phyloP scores from a whole-genome alignment of 306 rosid genomes.

The Erythrophleum fordii region DNA sequence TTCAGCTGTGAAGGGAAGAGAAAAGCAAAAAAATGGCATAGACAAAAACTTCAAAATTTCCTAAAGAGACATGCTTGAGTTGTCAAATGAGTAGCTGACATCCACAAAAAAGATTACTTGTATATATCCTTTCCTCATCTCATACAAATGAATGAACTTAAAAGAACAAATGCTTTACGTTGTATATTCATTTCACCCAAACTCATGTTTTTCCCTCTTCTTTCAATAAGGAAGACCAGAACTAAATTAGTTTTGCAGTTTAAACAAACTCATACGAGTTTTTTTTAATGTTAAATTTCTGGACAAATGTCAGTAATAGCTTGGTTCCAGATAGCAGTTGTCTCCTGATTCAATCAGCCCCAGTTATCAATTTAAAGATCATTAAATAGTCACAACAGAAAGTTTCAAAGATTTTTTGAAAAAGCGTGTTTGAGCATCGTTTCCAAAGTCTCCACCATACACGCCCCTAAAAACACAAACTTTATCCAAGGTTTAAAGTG shows the following conservation, averaged over 20 bases:
- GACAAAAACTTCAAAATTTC: not conserved
- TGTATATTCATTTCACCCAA: not conserved
- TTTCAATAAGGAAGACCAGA: not conserved
- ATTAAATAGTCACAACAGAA: not conserved
- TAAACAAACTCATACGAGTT: not conserved
- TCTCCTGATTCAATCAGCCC: not conserved
- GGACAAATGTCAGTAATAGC: not conserved
- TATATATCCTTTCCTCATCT: not conserved
- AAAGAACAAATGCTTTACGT: not conserved
- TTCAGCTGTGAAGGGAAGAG: not conserved
- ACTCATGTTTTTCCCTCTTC: not conserved
- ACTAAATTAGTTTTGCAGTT: not conserved
- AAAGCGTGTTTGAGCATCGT: not conserved
- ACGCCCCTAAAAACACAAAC: not conserved
- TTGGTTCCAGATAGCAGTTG: conserved; percentile 21
- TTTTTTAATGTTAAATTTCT: not conserved
- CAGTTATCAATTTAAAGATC: not conserved
- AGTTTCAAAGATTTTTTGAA: conserved; percentile 27
- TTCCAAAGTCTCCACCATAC: not conserved
- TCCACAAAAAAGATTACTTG: not conserved
- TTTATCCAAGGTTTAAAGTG: not conserved
- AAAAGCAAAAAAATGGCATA: not conserved
- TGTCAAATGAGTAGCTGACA: not conserved
- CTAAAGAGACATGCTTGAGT: not conserved
- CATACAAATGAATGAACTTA: not conserved